phyloP scores from a whole-genome alignment of 306 rosid species.

The Cicer arietinum region DNA sequence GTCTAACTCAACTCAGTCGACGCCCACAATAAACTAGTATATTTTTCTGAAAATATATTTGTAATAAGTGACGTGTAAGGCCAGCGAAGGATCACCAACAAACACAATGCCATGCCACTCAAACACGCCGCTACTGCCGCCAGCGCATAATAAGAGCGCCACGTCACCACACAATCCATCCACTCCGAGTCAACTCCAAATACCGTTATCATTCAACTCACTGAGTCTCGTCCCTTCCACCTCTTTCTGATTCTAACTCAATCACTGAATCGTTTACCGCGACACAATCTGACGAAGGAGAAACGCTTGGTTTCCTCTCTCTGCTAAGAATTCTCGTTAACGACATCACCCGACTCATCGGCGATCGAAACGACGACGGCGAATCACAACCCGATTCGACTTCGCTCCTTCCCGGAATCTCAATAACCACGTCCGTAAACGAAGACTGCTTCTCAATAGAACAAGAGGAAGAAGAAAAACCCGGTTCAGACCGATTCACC shows the following conservation, averaged over 20 bases:
- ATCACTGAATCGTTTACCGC: conserved; percentile 44
- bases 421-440: conserved; percentile 46
- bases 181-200: conserved; percentile 33
- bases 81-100: not conserved
- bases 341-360: conserved; percentile 73
- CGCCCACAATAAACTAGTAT: no score
- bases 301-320: conserved; percentile 52
- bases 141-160: not conserved
- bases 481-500: conserved; percentile 10
- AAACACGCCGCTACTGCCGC: not conserved
- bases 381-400: conserved; percentile 34
- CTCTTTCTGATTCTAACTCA: conserved; percentile 58
- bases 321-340: conserved; percentile 67
- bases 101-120: not conserved
- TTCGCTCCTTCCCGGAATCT: conserved; percentile 53
- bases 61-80: no score
- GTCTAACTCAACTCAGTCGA: no score
- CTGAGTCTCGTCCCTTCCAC: conserved; percentile 45
- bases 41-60: no score
- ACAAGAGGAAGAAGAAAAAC: conserved; percentile 41
- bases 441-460: conserved; percentile 51
- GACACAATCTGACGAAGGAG: conserved; percentile 46
- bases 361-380: conserved; percentile 54
- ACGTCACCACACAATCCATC: not conserved
- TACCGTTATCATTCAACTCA: conserved; percentile 31